Conservation (phyloP, 352 stramenopile species). For the Globisporangium spiculum region DNA sequence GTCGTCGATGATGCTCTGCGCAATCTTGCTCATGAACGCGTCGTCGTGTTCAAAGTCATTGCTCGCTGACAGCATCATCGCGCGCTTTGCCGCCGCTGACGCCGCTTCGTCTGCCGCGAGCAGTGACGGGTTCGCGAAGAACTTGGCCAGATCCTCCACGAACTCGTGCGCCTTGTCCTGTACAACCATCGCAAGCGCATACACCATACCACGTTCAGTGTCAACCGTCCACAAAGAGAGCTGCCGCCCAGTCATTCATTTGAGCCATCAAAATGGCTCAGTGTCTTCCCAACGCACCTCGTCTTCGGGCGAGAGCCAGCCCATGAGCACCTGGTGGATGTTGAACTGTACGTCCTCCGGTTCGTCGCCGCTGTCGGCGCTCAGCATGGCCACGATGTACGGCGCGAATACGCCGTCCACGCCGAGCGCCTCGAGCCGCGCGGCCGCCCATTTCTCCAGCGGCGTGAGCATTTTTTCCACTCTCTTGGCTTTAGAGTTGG, state of each 20-base stretch:
- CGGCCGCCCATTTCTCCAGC: slow-evolving; percentile 66
- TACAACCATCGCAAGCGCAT: background rate
- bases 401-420: slow-evolving; percentile 83
- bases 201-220: background rate
- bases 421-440: slow-evolving; percentile 61
- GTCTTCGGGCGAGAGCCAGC: slow-evolving; percentile 74
- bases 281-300: slow-evolving; percentile 31
- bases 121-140: slow-evolving; percentile 51
- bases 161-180: slow-evolving; percentile 66
- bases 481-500: background rate
- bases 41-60: slow-evolving; percentile 20
- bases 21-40: slow-evolving; percentile 18
- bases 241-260: background rate
- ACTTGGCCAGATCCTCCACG: slow-evolving; percentile 65
- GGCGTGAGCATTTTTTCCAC: slow-evolving; percentile 16
- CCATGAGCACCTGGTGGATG: slow-evolving; percentile 83
- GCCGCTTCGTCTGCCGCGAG: slow-evolving; percentile 33
- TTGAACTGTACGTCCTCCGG: slow-evolving; percentile 64
- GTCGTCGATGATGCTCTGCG: slow-evolving; percentile 23
- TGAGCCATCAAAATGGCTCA: background rate
- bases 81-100: slow-evolving; percentile 13
- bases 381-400: slow-evolving; percentile 80
- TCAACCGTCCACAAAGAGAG: background rate
- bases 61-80: background rate
- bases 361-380: slow-evolving; percentile 36